Conservation (phyloP, 352 stramenopile species). For the Thalassiosira ordinaria region DNA sequence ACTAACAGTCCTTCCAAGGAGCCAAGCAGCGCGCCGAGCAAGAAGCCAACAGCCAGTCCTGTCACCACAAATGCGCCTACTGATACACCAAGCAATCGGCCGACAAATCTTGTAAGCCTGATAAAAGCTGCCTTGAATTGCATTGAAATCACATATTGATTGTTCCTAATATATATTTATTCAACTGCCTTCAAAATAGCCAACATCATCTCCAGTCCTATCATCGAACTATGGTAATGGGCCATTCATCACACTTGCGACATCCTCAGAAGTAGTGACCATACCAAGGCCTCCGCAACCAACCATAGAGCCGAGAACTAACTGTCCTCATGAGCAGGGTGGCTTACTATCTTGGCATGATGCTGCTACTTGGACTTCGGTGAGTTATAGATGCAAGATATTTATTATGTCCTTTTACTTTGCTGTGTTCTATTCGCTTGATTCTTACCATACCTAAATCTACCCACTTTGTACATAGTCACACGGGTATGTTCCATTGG, state of each 20-base stretch:
- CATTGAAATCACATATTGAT: not conserved
- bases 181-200: not conserved
- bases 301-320: not conserved
- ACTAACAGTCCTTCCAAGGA: not conserved
- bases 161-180: too few relatives aligned
- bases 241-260: constrained; percentile 2
- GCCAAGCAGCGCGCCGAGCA: too few relatives aligned
- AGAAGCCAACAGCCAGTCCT: too few relatives aligned
- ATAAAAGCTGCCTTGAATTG: not conserved
- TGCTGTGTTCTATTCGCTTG: not conserved
- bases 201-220: not conserved
- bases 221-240: constrained; percentile 3
- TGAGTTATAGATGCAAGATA: not conserved
- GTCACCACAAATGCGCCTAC: too few relatives aligned
- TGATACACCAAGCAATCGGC: too few relatives aligned
- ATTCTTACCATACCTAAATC: too few relatives aligned
- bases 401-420: not conserved
- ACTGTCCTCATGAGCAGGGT: constrained; percentile 20
- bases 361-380: constrained; percentile 1
- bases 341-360: constrained; percentile 18
- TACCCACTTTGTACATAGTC: not conserved
- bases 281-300: constrained; percentile 15
- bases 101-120: not conserved
- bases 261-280: constrained; percentile 19
- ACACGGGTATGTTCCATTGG: constrained; percentile 17